Conservation (phyloP, 164 flowering plant species). For the Piper betle region DNA sequence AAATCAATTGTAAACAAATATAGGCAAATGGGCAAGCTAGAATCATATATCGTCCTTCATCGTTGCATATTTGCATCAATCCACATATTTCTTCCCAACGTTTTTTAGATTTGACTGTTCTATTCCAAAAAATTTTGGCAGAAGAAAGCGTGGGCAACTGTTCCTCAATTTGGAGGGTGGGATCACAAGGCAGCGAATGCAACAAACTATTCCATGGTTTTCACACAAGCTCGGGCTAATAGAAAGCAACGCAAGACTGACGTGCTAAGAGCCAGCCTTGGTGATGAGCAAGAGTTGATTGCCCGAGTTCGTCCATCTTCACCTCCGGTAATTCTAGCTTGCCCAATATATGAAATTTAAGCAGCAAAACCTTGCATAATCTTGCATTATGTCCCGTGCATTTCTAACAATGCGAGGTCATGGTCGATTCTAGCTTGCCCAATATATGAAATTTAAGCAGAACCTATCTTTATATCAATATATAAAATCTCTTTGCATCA, state of each 20-base stretch:
- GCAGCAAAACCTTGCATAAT: background rate
- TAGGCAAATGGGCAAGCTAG: constrained; percentile 2
- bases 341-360: too few relatives aligned
- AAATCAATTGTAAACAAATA: background rate
- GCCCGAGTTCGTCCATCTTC: constrained; percentile 11
- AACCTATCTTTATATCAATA: background rate
- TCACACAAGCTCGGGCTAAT: constrained; percentile 40
- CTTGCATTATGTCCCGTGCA: background rate
- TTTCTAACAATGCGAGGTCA: background rate
- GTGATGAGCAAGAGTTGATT: constrained; percentile 21
- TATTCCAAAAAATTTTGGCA: background rate
- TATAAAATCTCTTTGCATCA: background rate
- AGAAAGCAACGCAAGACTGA: constrained; percentile 30
- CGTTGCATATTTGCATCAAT: background rate
- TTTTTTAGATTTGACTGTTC: background rate
- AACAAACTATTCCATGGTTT: constrained; percentile 44
- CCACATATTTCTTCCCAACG: too few relatives aligned
- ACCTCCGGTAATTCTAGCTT: background rate
- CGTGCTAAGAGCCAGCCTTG: constrained; percentile 16
- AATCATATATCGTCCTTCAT: background rate
- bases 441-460: too few relatives aligned
- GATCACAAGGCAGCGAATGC: constrained; percentile 22
- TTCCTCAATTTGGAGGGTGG: constrained; percentile 61
- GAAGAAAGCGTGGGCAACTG: constrained; percentile 29
- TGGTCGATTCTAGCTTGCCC: background rate